These are phyloP conservation scores for Coniophora puteana DNA, from an alignment of 1,284 basidiomycete genomes.

Conservation along the genomic window DNA sequence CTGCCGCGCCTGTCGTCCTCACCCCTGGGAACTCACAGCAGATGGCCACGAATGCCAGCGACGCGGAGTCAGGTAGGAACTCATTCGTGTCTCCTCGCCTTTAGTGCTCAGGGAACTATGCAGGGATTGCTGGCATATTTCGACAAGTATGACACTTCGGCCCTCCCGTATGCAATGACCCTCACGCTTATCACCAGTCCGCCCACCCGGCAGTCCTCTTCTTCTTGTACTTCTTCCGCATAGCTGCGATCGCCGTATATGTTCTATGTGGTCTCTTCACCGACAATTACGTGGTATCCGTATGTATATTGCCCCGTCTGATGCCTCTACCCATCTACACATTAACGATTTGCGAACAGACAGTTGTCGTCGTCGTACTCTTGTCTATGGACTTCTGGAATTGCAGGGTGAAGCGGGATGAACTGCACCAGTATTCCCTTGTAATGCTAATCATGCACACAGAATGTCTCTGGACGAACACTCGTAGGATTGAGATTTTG, in stretches of 20 bases:
- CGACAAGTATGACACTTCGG: constrained; percentile 49
- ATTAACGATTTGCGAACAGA: constrained; percentile 52
- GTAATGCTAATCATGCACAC: constrained; percentile 7
- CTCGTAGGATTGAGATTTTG: constrained; percentile 92
- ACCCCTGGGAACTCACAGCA: constrained; percentile 48
- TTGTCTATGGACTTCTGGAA: constrained; percentile 98
- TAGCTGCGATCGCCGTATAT: constrained; percentile 82
- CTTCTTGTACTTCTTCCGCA: constrained; percentile 83
- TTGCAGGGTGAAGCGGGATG: constrained; percentile 58
- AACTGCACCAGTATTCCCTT: neutral
- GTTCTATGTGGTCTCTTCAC: constrained; percentile 85
- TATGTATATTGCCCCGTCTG: too few relatives aligned
- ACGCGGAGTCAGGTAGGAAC: constrained; percentile 67
- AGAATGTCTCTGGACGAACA: constrained; percentile 91
- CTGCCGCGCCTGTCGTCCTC: constrained; percentile 42
- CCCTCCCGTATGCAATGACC: neutral
- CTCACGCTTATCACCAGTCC: constrained; percentile 44
- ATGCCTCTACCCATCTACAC: too few relatives aligned
- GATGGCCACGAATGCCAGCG: constrained; percentile 51
- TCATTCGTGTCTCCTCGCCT: neutral
- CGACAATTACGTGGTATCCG: constrained; percentile 86
- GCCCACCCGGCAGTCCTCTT: constrained; percentile 83
- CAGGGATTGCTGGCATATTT: constrained; percentile 73
- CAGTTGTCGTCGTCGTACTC: constrained; percentile 86
- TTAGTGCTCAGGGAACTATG: constrained; percentile 5